A percentile compares a stretch with the other conserved stretches of the same genome.
Conservation (phyloP, 2,329 filamentous ascomycete species). For the Sordariomycetes sp. region DNA sequence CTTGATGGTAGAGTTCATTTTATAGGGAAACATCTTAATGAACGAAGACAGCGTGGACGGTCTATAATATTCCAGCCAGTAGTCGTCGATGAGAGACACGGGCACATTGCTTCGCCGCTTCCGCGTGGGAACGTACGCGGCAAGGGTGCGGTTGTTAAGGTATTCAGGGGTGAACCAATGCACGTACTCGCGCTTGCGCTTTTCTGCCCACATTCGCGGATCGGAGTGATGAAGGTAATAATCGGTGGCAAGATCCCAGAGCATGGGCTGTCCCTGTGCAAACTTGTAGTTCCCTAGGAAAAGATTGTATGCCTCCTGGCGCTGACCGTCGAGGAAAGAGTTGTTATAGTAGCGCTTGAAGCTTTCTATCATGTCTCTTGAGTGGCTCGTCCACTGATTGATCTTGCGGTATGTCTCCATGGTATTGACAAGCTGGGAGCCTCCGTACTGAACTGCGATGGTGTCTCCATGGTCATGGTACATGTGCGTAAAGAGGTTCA, state of each 20-base stretch:
- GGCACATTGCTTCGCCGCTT: slow-evolving; percentile 11
- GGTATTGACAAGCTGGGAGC: slow-evolving; percentile 94
- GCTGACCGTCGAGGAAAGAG: slow-evolving; percentile 92
- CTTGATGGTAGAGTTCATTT: slow-evolving; percentile 78
- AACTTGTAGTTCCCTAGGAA: slow-evolving; percentile 96
- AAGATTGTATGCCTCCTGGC: slow-evolving; percentile 94
- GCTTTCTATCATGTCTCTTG: slow-evolving; percentile 96
- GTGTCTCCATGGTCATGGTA: slow-evolving; percentile 96
- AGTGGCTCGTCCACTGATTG: slow-evolving; percentile 97
- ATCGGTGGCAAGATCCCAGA: slow-evolving; percentile 91
- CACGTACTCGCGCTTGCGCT: slow-evolving; percentile 59
- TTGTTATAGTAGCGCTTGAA: slow-evolving; percentile 99
- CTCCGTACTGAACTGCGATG: slow-evolving; percentile 94
- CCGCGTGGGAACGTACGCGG: slow-evolving; percentile 14
- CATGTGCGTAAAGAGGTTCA: slow-evolving; percentile 96
- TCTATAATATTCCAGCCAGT: slow-evolving; percentile 95
- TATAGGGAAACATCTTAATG: slow-evolving; percentile 82
- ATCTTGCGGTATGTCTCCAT: slow-evolving; percentile 99
- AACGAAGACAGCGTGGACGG: slow-evolving; percentile 81
- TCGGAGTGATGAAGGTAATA: slow-evolving; percentile 91
- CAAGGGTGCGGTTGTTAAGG: slow-evolving; percentile 48
- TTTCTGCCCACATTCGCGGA: slow-evolving; percentile 59
- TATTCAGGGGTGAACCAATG: slow-evolving; percentile 73
- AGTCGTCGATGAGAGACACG: slow-evolving; percentile 67
- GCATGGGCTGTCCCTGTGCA: slow-evolving; percentile 74